phyloP scores from a whole-genome alignment of 495 filamentous ascomycete species.

The Daldinia bambusicola region DNA sequence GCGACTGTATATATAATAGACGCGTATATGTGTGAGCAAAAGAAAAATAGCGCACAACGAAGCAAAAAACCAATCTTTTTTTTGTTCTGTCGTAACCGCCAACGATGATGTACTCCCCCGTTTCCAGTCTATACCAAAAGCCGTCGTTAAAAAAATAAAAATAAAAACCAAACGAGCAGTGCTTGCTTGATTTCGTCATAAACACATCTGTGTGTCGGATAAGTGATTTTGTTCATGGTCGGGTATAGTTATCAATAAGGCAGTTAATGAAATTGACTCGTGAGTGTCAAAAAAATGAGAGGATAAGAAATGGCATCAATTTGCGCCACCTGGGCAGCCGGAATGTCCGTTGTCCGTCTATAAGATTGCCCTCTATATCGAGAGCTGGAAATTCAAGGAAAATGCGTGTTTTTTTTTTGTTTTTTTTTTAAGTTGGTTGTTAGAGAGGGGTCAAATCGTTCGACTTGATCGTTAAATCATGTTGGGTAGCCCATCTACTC shows the following conservation, averaged over 20 bases:
- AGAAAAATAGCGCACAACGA: slow-evolving; percentile 35
- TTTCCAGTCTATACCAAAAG: slow-evolving; percentile 40
- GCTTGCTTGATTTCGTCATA: slow-evolving; percentile 43
- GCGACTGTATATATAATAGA: slow-evolving; percentile 29
- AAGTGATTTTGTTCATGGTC: slow-evolving; percentile 28
- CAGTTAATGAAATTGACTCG: slow-evolving; percentile 28
- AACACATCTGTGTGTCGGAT: slow-evolving; percentile 21
- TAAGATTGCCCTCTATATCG: slow-evolving; percentile 10
- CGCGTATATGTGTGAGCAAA: slow-evolving; percentile 13
- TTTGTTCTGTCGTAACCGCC: slow-evolving; percentile 39
- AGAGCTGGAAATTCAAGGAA: slow-evolving; percentile 28
- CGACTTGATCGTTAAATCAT: slow-evolving; percentile 52
- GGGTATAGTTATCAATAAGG: slow-evolving; percentile 32
- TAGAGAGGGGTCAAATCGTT: not conserved
- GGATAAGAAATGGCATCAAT: slow-evolving; percentile 13
- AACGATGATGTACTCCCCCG: slow-evolving; percentile 18
- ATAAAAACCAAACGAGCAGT: slow-evolving; percentile 30
- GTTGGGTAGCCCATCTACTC: slow-evolving; percentile 51
- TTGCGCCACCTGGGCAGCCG: slow-evolving; percentile 10
- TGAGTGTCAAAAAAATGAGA: slow-evolving; percentile 20
- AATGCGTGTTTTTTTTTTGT: slow-evolving; percentile 25
- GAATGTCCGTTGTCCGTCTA: slow-evolving; percentile 36
- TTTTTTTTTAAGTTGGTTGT: slow-evolving; percentile 9
- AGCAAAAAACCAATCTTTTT: slow-evolving; percentile 41
- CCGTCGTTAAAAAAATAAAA: slow-evolving; percentile 19